Evolutionary conservation across 2,329 filamentous ascomycete genomes (phyloP), one percentile per base, ranked within the genome.

Genomic region (Pestalotiopsis sp.): DNA sequence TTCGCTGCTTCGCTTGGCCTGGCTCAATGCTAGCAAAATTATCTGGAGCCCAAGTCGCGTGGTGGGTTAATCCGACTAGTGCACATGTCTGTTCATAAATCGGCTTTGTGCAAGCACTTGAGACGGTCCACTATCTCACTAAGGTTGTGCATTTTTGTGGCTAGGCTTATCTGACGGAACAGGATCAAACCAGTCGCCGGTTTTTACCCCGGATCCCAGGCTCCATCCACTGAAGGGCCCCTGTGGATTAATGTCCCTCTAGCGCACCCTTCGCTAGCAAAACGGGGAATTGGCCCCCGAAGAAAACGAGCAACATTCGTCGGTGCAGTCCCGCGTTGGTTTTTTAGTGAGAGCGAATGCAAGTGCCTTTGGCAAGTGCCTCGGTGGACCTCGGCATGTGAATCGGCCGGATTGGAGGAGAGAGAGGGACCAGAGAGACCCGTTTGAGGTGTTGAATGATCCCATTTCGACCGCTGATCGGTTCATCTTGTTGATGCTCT

Each of bases 371-470:
- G 27, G 20, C 36, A 45, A 65, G 25, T 66, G 61, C 68, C 68
- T 69, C 68, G 68, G 68, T 66, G 66, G 66, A 68, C 68, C 68
- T 70, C 68, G 68, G 68, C 68, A 70, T 70, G 68, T 70, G 68
- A 66, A 49, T 23, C 59, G 25, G 59, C 41, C 25, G 49, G 27
- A 25, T 25, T 58, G 49, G 27, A 36, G 49, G 20, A 4, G 36
- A 27, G 62, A 64, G 20, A 36, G 31, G 31, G 31, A 36, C 31
- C 31, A 36, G 7, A 36, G 31, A 36, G 31, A 36, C 45, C 60
- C 60, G 25, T 57, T 45, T n/a, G 52, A 65, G 3, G 25, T 38
- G n/a, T 64, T 6, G 49, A 14, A 20, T 55, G 27, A 23, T n/a
- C 60, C 41, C 63, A 62, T 62, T 31, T 57, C 45, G 41, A 45